Evolutionary conservation across 495 filamentous ascomycete genomes (phyloP).

Genomic region (Parachaetomium inaequale): DNA sequence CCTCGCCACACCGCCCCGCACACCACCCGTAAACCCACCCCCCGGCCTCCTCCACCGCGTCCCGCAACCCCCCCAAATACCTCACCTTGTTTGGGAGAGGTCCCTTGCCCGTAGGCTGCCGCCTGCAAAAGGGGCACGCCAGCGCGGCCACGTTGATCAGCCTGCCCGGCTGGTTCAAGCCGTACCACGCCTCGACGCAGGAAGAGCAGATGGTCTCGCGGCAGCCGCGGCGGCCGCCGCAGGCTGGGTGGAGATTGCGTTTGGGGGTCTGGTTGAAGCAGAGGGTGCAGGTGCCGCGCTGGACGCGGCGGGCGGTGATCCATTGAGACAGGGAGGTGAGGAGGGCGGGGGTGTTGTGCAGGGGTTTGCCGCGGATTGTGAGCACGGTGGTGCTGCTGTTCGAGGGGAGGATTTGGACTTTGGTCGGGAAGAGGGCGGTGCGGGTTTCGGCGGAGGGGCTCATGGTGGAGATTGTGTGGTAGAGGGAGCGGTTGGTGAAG

Average conservation of each 20-base stretch:
- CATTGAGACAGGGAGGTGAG: slow-evolving; percentile 31
- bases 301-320: slow-evolving; percentile 34
- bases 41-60: slow-evolving; percentile 33
- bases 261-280: slow-evolving; percentile 39
- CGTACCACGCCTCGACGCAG: slow-evolving; percentile 30
- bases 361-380: slow-evolving; percentile 36
- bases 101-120: slow-evolving; percentile 28
- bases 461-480: slow-evolving; percentile 34
- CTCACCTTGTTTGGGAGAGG: slow-evolving; percentile 22
- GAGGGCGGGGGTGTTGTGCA: slow-evolving; percentile 38
- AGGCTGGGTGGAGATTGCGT: slow-evolving; percentile 21
- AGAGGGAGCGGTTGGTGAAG: slow-evolving; percentile 40
- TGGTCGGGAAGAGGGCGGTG: slow-evolving; percentile 28
- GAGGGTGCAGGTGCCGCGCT: slow-evolving; percentile 36
- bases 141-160: slow-evolving; percentile 44
- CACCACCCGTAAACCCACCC: slow-evolving; percentile 46
- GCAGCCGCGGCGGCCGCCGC: slow-evolving; percentile 26
- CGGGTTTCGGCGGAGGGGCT: slow-evolving; percentile 15
- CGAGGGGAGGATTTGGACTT: slow-evolving; percentile 37
- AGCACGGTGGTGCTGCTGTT: slow-evolving; percentile 26
- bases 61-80: slow-evolving; percentile 18
- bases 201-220: slow-evolving; percentile 20
- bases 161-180: slow-evolving; percentile 26
- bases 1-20: slow-evolving; percentile 27
- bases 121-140: slow-evolving; percentile 44